phyloP scores from a whole-genome alignment of 306 rosid species.

The Malus sieversii region DNA sequence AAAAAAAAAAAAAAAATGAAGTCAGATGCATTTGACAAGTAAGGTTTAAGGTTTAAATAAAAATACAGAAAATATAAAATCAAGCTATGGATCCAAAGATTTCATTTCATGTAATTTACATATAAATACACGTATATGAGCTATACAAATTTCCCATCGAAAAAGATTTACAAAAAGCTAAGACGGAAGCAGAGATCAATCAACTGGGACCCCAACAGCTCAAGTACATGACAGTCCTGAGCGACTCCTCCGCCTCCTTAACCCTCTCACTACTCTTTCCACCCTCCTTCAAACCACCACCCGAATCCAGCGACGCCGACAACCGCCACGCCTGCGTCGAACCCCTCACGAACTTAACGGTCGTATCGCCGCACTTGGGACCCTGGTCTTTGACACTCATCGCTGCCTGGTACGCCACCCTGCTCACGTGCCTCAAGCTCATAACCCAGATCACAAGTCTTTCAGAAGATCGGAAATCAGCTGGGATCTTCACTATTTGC shows the following conservation, averaged over 20 bases:
- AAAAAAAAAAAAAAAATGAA: no score
- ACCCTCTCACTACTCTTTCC: constrained; percentile 13
- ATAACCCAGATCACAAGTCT: constrained; percentile 9
- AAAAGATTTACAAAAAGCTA: background rate
- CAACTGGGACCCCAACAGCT: constrained; percentile 83
- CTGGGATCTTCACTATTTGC: background rate
- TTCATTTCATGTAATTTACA: background rate
- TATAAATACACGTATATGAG: no score
- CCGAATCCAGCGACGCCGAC: constrained; percentile 18
- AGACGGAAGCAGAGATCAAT: background rate
- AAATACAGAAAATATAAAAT: no score
- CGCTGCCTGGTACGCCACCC: constrained; percentile 26
- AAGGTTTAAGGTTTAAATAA: no score
- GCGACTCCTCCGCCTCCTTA: constrained; percentile 61
- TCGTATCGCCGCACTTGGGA: constrained; percentile 40
- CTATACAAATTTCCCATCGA: background rate
- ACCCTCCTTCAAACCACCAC: constrained; percentile 10
- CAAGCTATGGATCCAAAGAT: background rate
- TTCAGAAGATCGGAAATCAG: no score
- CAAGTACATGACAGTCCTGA: constrained; percentile 65
- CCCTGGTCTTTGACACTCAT: constrained; percentile 46
- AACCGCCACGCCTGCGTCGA: constrained; percentile 31
- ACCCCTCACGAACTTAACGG: constrained; percentile 37
- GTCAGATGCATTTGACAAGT: no score
- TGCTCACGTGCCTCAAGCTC: constrained; percentile 52